Evolutionary conservation across 805 yeast genomes (phyloP).

Genomic region (Pichia insulana): DNA sequence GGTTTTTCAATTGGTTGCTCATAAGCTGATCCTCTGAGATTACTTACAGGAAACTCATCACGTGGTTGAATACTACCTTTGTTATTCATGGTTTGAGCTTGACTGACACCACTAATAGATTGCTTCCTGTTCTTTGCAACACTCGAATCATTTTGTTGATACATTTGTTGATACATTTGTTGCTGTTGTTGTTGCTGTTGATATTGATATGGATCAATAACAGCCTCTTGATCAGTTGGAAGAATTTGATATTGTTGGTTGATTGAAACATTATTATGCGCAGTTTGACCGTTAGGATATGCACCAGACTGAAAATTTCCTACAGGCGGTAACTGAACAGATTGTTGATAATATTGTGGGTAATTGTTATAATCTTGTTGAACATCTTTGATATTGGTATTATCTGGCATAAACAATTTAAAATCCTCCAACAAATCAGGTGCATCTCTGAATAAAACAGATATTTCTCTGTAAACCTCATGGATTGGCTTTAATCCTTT

Average conservation of each 20-base stretch:
- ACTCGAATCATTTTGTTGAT: conserved; percentile 12
- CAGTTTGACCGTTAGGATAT: conserved; percentile 11
- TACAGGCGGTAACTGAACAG: conserved; percentile 71
- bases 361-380: conserved; percentile 15
- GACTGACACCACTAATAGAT: conserved; percentile 13
- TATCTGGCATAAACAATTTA: conserved; percentile 89
- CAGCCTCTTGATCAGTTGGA: background rate
- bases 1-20: conserved; percentile 38
- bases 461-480: conserved; percentile 92
- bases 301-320: conserved; percentile 70
- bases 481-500: conserved; percentile 91
- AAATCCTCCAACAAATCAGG: conserved; percentile 94
- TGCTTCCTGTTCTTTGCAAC: conserved; percentile 18
- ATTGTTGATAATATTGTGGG: conserved; percentile 10
- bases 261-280: conserved; percentile 6
- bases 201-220: conserved; percentile 3
- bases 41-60: conserved; percentile 42
- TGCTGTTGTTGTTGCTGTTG: conserved; percentile 9
- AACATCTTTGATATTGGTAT: conserved; percentile 29
- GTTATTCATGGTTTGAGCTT: conserved; percentile 10
- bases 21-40: conserved; percentile 30
- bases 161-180: conserved; percentile 9
- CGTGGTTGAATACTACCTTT: conserved; percentile 20
- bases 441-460: conserved; percentile 79
- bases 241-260: conserved; percentile 12